These are phyloP conservation scores for Fagopyrum homotropicum DNA, from an alignment of 148 eudicot species.

Conservation along the genomic window DNA sequence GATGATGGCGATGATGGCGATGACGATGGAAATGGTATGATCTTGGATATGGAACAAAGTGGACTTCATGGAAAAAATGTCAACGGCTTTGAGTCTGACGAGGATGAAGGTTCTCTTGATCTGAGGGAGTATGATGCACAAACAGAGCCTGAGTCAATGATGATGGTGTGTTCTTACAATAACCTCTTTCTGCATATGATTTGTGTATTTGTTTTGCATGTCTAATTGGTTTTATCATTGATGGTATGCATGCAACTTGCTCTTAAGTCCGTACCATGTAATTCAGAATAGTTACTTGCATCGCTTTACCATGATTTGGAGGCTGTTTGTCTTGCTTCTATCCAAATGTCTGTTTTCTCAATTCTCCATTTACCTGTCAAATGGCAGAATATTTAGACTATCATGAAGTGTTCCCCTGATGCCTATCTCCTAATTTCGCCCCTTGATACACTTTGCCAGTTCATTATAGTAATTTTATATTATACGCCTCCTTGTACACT, in stretches of 20 bases:
- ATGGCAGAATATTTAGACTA: background rate
- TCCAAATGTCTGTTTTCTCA: background rate
- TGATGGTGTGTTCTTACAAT: conserved; percentile 51
- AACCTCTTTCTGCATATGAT: background rate
- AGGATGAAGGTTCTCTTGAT: conserved; percentile 69
- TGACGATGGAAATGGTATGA: conserved; percentile 67
- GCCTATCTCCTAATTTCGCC: background rate
- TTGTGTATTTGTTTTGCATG: background rate
- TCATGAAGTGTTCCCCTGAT: background rate
- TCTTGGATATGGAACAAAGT: conserved; percentile 47
- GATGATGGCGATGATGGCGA: conserved; percentile 44
- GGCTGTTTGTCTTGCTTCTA: background rate
- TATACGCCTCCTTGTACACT: background rate
- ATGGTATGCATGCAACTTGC: background rate
- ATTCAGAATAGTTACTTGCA: background rate
- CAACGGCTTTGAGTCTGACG: conserved; percentile 51
- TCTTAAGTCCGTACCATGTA: background rate
- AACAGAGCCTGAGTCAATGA: conserved; percentile 70
- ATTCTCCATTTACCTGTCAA: background rate
- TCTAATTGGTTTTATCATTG: background rate
- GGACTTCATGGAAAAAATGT: conserved; percentile 22
- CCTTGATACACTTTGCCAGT: background rate
- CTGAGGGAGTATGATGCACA: conserved; percentile 61
- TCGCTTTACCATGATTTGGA: background rate
- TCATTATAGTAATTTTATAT: background rate